Evolutionary conservation across 805 yeast genomes (phyloP).

Genomic region (Kuraishia hungarica): DNA sequence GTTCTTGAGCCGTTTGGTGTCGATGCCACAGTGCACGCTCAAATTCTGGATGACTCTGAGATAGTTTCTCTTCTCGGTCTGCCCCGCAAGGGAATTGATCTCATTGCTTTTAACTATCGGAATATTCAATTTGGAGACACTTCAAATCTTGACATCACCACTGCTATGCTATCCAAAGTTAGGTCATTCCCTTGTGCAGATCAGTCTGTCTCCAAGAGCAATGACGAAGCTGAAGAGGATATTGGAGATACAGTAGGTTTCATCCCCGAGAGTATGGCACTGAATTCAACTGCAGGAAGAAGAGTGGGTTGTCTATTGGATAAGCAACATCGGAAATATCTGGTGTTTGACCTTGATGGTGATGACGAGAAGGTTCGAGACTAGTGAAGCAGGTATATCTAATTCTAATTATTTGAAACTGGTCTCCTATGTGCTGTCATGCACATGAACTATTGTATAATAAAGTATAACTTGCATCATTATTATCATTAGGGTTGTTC

Average conservation of each 20-base stretch:
- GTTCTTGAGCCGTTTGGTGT: neutral
- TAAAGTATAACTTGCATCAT: neutral
- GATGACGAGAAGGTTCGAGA: neutral
- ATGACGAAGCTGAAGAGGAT: constrained; percentile 7
- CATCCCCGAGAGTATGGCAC: constrained; percentile 23
- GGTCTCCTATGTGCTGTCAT: neutral
- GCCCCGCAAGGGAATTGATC: neutral
- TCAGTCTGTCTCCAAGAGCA: neutral
- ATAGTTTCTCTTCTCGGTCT: neutral
- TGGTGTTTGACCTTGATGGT: constrained; percentile 19
- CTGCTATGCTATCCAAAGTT: neutral
- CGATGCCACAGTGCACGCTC: neutral
- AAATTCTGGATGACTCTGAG: neutral
- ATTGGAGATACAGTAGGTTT: constrained; percentile 7
- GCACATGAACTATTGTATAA: no score
- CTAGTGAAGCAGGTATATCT: neutral
- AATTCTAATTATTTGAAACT: no score
- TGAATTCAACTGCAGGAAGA: constrained; percentile 18
- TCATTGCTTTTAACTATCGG: neutral
- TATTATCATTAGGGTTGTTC: neutral
- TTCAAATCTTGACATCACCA: neutral
- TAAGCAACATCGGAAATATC: constrained; percentile 27
- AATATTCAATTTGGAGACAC: neutral
- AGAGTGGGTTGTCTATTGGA: constrained; percentile 32
- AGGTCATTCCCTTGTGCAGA: neutral